A percentile compares a stretch with the other conserved stretches of the same genome.
Evolutionary conservation across 257 asterid species (phyloP).

Genomic region (Solanum habrochaites): DNA sequence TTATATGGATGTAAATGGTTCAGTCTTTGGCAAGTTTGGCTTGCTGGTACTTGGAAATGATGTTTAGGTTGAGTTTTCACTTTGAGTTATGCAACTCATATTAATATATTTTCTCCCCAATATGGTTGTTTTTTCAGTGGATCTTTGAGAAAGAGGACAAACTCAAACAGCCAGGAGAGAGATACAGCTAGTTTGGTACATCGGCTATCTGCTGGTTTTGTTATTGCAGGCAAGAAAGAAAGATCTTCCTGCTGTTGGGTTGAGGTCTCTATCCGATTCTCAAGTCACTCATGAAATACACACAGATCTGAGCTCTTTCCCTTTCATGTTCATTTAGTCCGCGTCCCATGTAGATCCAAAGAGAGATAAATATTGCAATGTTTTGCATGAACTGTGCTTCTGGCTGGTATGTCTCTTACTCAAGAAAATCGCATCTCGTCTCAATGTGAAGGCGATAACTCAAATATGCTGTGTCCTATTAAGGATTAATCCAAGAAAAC

Average conservation of each 20-base stretch:
- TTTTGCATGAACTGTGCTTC: not conserved
- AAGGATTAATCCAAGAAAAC: not conserved
- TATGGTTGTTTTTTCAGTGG: not conserved
- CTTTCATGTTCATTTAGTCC: not conserved
- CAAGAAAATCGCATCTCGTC: no score
- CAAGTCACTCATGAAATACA: not conserved
- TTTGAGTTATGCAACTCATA: not conserved
- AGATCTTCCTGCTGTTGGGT: not conserved
- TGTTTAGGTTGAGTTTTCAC: not conserved
- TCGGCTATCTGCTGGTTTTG: not conserved
- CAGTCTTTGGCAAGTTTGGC: not conserved
- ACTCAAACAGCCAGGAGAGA: slow-evolving; percentile 2
- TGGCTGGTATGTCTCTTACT: not conserved
- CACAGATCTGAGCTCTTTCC: not conserved
- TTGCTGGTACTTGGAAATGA: not conserved
- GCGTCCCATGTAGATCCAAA: not conserved
- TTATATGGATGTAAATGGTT: not conserved
- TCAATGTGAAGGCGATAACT: not conserved
- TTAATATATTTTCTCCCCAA: not conserved
- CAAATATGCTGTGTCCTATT: not conserved
- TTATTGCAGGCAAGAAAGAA: slow-evolving; percentile 5
- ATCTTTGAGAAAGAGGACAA: slow-evolving; percentile 2
- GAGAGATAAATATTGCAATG: not conserved
- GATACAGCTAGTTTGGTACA: not conserved
- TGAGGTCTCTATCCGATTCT: not conserved